Evolutionary conservation across 257 asterid species (phyloP), one percentile per base, ranked within the genome.

Genomic region (Rauvolfia tetraphylla): DNA sequence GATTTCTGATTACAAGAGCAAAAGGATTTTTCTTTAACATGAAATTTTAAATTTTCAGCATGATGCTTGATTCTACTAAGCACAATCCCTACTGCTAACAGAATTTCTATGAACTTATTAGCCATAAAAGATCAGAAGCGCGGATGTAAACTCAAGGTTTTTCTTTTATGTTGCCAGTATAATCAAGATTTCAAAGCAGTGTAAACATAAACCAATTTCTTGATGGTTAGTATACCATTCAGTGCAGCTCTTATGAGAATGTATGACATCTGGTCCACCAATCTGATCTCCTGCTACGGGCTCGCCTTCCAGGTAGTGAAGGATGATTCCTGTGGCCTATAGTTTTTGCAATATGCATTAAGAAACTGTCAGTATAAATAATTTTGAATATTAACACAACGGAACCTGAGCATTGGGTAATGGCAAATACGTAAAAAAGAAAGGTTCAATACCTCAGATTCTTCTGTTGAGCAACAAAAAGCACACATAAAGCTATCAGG

Each of bases 241-340:
- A 56, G 95, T 62, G 81, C 99, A 95, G 72, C 83, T 71, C 80
- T 80, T 95, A 84, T 95, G 99, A 75, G 87, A 91, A 41, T 86
- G 94, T 75, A 88, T 73, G 79, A 83, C 83, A 65, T 83, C 77
- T 71, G 82, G 75, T 75, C 75, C 81, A 84, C 86, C 76, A 75
- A 57, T 74, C 51, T 69, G 70, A 76, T 80, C 79, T 25, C 81
- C 88, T 31, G 73, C 69, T 68, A 85, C 89, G 18, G 81, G 83
- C 84, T 88, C 86, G 78, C 98, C 96, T 1, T 87, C 83, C 70
- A 85, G 81, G 76, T 88, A 95, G 87, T 89, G 90, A 86, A 88
- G 81, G 91, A 95, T 90, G 83, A 73, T 59, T 61, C 97, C 99
- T 68, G 98, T 88, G 74, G 83, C 91, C 99, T 92, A 82, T 39